Base-by-base conservation (phyloP, 192 early-diverging fungal species). In the Backusella circina region DNA sequence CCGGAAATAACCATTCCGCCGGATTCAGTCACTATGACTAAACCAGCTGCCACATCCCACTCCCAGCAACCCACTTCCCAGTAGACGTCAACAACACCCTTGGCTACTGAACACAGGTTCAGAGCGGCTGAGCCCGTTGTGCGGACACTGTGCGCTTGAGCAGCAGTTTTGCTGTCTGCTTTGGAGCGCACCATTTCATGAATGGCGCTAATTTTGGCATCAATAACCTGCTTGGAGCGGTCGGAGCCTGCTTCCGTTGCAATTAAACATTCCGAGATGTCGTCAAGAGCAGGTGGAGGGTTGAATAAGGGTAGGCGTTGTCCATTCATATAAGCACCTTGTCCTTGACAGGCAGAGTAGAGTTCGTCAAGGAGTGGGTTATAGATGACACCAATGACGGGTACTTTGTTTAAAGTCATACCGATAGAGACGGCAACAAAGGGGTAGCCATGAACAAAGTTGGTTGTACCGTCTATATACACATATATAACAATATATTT, bases 391-490 rank as follows among this genome's bases (percentile, higher is more conserved):
- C 97, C 97, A 9, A 98, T 90, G 23, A 94, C 89, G 0, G 93
- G 91, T 37, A 86, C 79, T 70, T 90, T 86, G 74, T 91, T 85
- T 65, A 95, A 82, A 1, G 92, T 86, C 71, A 99, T 78, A 2
- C 88, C 96, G 67, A 99, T 95, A n/a, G 91, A 94, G 57, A 97
- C 88, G 67, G 90, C 89, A 4, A 93, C 91, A 81, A 90, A 97
- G 0, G 95, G 97, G 72, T 95, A 94, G 10, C 89, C 87, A 66
- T 91, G 89, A 18, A 89, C 86, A 82, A 95, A 94, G 84, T 94
- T 91, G 79, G 91, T 91, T 16, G 91, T 93, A 28, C 93, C 92
- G 74, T 94, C 91, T 77, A 10, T 30, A 21, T 41, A 33, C 12
- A 70, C 8, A 16, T 6, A n/a, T n/a, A 75, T 38, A 54, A 32